phyloP scores from a whole-genome alignment of 176 grass and related monocot species.

The Cocos nucifera region DNA sequence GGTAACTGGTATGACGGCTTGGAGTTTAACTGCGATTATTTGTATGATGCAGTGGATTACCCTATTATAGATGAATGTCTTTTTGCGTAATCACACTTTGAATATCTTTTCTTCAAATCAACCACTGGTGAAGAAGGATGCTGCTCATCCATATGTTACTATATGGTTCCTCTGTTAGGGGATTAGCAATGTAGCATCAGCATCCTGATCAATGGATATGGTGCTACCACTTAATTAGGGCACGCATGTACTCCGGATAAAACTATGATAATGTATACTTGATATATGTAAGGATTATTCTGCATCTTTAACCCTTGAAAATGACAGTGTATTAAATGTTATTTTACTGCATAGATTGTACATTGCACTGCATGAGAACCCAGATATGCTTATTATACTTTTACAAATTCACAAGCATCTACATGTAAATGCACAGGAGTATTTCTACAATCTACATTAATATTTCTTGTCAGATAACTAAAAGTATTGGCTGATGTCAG shows the following conservation, averaged over 20 bases:
- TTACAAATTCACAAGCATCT: too few relatives aligned
- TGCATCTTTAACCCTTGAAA: slow-evolving; percentile 17
- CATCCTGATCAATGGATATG: slow-evolving; percentile 59
- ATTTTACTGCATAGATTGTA: too few relatives aligned
- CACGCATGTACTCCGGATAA: slow-evolving; percentile 50
- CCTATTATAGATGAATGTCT: slow-evolving; percentile 63
- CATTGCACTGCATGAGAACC: too few relatives aligned
- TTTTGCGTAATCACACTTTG: slow-evolving; percentile 47
- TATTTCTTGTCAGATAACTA: too few relatives aligned
- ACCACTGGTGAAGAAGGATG: slow-evolving; percentile 22
- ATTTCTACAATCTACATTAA: too few relatives aligned
- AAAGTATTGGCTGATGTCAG: too few relatives aligned
- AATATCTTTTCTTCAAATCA: not conserved
- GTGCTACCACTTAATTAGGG: slow-evolving; percentile 39
- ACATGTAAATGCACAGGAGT: too few relatives aligned
- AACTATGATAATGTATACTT: slow-evolving; percentile 32
- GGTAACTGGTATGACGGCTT: slow-evolving; percentile 79
- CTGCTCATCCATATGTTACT: slow-evolving; percentile 26
- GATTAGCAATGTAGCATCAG: slow-evolving; percentile 37
- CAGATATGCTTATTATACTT: too few relatives aligned
- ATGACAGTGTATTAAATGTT: not conserved
- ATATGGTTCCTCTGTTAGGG: slow-evolving; percentile 21
- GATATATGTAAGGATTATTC: slow-evolving; percentile 18
- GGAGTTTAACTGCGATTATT: slow-evolving; percentile 34
- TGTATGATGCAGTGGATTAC: slow-evolving; percentile 34